Evolutionary conservation across 2,329 filamentous ascomycete genomes (phyloP).

Genomic region (Fusarium foetens): DNA sequence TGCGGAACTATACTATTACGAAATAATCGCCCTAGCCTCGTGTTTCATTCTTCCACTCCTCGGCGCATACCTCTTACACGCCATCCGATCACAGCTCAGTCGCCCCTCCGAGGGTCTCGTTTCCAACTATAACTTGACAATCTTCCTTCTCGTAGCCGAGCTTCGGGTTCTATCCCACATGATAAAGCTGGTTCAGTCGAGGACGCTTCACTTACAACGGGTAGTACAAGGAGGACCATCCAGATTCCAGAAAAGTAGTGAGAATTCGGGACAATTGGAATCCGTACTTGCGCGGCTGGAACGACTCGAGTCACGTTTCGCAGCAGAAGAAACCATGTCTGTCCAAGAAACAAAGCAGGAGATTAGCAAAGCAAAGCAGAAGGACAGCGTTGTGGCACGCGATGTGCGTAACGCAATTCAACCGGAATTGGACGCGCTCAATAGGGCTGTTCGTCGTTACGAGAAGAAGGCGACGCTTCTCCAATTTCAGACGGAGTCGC

Average conservation of each 20-base stretch:
- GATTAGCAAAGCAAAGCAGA: conserved; percentile 51
- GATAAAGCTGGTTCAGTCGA: conserved; percentile 79
- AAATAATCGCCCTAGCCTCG: conserved; percentile 76
- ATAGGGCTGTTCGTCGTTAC: conserved; percentile 87
- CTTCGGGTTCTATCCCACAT: conserved; percentile 84
- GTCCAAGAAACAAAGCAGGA: conserved; percentile 48
- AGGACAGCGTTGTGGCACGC: conserved; percentile 57
- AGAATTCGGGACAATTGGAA: conserved; percentile 57
- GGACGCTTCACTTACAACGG: conserved; percentile 84
- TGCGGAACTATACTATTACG: conserved; percentile 77
- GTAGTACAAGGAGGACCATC: conserved; percentile 69
- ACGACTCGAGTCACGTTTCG: conserved; percentile 69
- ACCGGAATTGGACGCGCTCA: conserved; percentile 87
- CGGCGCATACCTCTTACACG: conserved; percentile 85
- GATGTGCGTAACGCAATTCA: conserved; percentile 75
- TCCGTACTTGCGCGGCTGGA: conserved; percentile 74
- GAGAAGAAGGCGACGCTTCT: conserved; percentile 87
- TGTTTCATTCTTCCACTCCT: conserved; percentile 83
- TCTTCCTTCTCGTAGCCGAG: conserved; percentile 89
- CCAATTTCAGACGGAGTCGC: conserved; percentile 78
- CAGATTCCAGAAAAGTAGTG: conserved; percentile 41
- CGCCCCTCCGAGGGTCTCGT: conserved; percentile 86
- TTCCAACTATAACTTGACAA: conserved; percentile 90
- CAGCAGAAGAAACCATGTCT: conserved; percentile 40
- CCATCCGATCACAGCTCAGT: conserved; percentile 82